Base-by-base conservation (phyloP, 2,329 filamentous ascomycete species). In the Setomelanomma holmii region DNA sequence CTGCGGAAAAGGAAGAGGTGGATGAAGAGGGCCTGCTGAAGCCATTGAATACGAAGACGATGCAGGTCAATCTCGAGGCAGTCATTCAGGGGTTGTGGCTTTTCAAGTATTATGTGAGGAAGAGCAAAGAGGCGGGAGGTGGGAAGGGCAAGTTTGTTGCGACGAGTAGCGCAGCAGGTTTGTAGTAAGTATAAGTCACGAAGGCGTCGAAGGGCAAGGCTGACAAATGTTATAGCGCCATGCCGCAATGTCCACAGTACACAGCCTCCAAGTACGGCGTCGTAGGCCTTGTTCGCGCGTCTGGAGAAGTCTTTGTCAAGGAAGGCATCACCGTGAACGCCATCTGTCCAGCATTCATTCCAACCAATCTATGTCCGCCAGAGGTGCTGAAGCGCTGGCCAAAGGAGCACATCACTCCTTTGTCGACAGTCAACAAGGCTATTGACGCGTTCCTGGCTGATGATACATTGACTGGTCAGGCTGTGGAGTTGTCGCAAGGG, bases 1-100 rank as follows among this genome's bases (percentile, higher is more conserved):
- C 35, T 5, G 51, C 47, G 33, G 63, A 67, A 5, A 66, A 67
- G 14, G 70, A 71, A 41, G 60, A 64, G 39, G 20, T 71, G 30
- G 68, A 73, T 33, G 65, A 73, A 21, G 71, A 74, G 6, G 74
- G 73, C 8, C 46, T 75, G 23, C 67, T 75, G 7, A 72, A 68
- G 49, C 65, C 64, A n/a, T 46, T 78, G 56, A 70, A 76, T 51
- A 66, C 77, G 17, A 71, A 69, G 51, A 71, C 66, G 4, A 61
- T 79, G 51, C 61, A 75, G 11, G 75, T 79, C 3, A 74, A 79
- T 60, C 61, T 79, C 4, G 68, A 74, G 44, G 76, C 68, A 5
- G 72, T 76, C 2, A 64, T 78, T 19, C 75, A 78, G 56, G 76
- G 75, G 6, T 58, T 76, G n/a, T 75, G 76, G 67, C 49, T 79